phyloP scores from a whole-genome alignment of 352 stramenopile genomes.

The Pythium sukuiense region DNA sequence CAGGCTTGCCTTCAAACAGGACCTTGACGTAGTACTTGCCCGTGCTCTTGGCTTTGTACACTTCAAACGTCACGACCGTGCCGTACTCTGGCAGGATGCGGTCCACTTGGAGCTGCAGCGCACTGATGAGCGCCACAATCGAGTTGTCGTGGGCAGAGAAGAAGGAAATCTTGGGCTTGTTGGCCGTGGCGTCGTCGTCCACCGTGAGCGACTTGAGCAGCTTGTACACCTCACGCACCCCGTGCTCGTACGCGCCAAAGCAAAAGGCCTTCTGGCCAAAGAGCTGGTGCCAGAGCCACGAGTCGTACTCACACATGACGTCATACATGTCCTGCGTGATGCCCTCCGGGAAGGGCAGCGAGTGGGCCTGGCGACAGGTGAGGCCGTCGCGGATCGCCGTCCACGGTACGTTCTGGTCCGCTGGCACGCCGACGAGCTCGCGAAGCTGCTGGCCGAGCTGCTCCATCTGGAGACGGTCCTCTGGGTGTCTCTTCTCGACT shows the following conservation, averaged over 20 bases:
- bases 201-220: conserved; percentile 34
- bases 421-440: conserved; percentile 42
- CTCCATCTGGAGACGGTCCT: conserved; percentile 23
- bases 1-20: conserved; percentile 53
- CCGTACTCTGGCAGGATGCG: conserved; percentile 63
- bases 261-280: conserved; percentile 67
- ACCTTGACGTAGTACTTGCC: conserved; percentile 56
- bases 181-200: conserved; percentile 9
- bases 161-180: conserved; percentile 53
- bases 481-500: conserved; percentile 30
- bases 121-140: conserved; percentile 72
- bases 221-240: conserved; percentile 55
- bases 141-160: conserved; percentile 87
- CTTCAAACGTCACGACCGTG: conserved; percentile 65
- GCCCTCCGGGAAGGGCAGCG: conserved; percentile 60
- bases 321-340: conserved; percentile 62
- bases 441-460: conserved; percentile 24
- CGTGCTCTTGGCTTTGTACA: conserved; percentile 54
- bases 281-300: conserved; percentile 81
- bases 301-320: conserved; percentile 64
- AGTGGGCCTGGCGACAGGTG: conserved; percentile 63
- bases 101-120: conserved; percentile 66
- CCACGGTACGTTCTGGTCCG: conserved; percentile 59
- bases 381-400: conserved; percentile 69
- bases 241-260: conserved; percentile 59